phyloP scores from a whole-genome alignment of 2,329 filamentous ascomycete genomes.

The Grosmannia huntii region DNA sequence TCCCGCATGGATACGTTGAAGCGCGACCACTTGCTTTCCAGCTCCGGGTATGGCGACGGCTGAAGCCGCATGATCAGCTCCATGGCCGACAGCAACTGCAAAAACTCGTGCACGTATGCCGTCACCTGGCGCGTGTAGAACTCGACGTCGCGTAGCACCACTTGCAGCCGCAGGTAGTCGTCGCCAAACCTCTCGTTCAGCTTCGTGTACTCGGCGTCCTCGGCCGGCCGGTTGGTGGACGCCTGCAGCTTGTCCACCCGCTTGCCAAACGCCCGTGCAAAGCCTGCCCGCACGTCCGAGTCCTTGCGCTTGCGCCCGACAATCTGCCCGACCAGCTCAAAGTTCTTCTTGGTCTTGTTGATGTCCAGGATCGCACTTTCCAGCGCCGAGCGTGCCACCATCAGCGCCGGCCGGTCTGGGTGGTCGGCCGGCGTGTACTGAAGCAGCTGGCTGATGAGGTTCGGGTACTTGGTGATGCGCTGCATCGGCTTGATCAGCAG shows the following conservation, averaged over 20 bases:
- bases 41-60: conserved; percentile 63
- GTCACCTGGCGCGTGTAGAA: conserved; percentile 76
- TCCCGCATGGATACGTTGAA: conserved; percentile 82
- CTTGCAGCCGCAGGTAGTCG: conserved; percentile 82
- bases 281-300: conserved; percentile 70
- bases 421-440: conserved; percentile 71
- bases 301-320: conserved; percentile 78
- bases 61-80: conserved; percentile 66
- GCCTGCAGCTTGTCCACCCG: conserved; percentile 73
- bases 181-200: conserved; percentile 80
- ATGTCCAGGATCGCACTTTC: conserved; percentile 69
- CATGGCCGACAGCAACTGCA: conserved; percentile 68
- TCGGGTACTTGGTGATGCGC: conserved; percentile 83
- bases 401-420: conserved; percentile 61
- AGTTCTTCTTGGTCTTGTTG: conserved; percentile 91
- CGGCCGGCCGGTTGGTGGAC: conserved; percentile 45
- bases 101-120: conserved; percentile 68
- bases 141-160: conserved; percentile 88
- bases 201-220: conserved; percentile 71
- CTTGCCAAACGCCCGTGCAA: conserved; percentile 82
- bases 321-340: conserved; percentile 82
- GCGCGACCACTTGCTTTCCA: conserved; percentile 88
- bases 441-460: conserved; percentile 68
- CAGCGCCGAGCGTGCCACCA: conserved; percentile 35
- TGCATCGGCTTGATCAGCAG: conserved; percentile 97